Percentiles rank a stretch among this genome's conserved stretches.
These are phyloP conservation scores for Spatholobus suberectus DNA, from an alignment of 306 rosid species.

Conservation along the genomic window DNA sequence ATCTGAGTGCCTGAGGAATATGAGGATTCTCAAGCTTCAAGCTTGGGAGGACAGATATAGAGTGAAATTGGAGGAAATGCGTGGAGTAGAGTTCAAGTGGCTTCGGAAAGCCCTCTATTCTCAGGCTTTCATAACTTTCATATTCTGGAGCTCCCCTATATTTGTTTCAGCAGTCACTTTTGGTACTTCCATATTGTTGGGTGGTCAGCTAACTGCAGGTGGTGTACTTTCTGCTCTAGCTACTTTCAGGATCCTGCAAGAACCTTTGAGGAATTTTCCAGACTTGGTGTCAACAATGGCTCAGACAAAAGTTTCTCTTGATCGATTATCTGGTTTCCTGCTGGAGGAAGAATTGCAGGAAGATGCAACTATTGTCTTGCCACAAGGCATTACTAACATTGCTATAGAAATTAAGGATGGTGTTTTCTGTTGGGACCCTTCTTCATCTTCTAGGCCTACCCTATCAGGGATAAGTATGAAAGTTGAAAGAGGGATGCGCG, in stretches of 20 bases:
- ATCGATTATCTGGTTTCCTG: constrained; percentile 87
- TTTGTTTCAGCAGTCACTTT: constrained; percentile 97
- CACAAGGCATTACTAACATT: constrained; percentile 70
- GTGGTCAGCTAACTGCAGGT: constrained; percentile 87
- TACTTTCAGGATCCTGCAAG: constrained; percentile 99
- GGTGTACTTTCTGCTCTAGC: constrained; percentile 99
- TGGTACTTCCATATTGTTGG: constrained; percentile 84
- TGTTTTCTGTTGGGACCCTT: constrained; percentile 81
- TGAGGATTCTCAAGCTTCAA: constrained; percentile 98
- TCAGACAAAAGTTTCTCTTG: constrained; percentile 99
- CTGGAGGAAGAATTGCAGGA: constrained; percentile 93
- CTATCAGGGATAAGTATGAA: constrained; percentile 78
- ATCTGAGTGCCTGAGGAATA: constrained; percentile 92
- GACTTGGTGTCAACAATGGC: constrained; percentile 99
- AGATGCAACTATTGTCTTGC: constrained; percentile 84
- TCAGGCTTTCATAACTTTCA: constrained; percentile 96
- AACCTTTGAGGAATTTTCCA: constrained; percentile 96
- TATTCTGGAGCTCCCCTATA: constrained; percentile 99
- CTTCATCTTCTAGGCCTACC: constrained; percentile 79
- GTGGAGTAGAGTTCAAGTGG: constrained; percentile 95
- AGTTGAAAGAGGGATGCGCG: constrained; percentile 89
- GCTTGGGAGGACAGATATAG: constrained; percentile 98
- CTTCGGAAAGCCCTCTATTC: constrained; percentile 93
- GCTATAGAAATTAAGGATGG: constrained; percentile 89
- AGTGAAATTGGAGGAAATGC: constrained; percentile 84